phyloP scores from a whole-genome alignment of 495 filamentous ascomycete genomes.

The Apiosordaria backusii region DNA sequence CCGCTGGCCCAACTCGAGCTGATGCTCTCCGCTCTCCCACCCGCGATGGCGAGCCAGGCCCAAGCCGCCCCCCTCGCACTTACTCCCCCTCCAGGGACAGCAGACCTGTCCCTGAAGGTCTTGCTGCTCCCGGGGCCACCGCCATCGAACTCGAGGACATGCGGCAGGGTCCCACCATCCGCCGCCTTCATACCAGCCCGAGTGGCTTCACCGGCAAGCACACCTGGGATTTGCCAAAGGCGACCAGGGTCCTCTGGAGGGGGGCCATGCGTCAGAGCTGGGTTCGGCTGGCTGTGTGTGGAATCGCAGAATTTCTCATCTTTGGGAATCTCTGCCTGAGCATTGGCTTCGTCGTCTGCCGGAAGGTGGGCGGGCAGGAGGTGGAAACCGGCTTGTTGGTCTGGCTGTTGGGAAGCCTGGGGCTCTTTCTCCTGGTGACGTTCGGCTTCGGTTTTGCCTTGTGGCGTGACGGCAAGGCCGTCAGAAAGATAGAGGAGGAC shows the following conservation, averaged over 20 bases:
- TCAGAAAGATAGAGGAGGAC: not conserved
- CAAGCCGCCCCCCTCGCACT: too few relatives aligned
- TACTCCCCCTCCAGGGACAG: too few relatives aligned
- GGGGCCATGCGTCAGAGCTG: not conserved
- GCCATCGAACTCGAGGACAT: too few relatives aligned
- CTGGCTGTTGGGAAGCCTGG: not conserved
- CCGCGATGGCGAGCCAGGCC: not conserved
- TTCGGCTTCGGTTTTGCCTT: not conserved
- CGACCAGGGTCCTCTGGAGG: conserved; percentile 10
- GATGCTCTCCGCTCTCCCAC: not conserved
- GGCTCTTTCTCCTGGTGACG: not conserved
- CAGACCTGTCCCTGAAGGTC: too few relatives aligned
- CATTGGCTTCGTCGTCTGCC: not conserved
- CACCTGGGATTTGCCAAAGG: conserved; percentile 21
- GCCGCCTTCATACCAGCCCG: too few relatives aligned
- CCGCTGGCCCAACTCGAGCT: not conserved
- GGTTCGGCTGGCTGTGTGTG: not conserved
- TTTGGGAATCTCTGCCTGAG: not conserved
- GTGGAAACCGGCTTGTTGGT: not conserved
- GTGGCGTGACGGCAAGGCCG: not conserved
- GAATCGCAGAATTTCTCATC: not conserved
- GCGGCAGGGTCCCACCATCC: not conserved
- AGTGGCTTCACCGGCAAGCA: not conserved
- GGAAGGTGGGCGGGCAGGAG: not conserved
- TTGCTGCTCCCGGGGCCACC: too few relatives aligned